phyloP scores from a whole-genome alignment of 1,139 yeast species.

The Hemisphaericaspora xylofermentans region DNA sequence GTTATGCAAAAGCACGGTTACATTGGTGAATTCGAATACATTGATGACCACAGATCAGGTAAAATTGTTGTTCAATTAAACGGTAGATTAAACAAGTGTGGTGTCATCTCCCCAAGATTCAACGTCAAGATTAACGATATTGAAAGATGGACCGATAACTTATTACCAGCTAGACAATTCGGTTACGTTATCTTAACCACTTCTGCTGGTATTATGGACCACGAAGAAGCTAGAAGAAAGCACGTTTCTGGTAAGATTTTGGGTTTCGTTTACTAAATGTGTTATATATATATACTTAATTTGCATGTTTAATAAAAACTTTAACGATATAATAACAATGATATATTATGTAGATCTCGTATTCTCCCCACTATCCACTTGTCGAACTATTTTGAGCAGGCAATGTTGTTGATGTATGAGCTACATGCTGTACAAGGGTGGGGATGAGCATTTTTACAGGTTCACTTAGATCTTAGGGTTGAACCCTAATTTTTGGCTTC shows the following conservation, averaged over 20 bases:
- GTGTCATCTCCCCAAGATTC: conserved; percentile 98
- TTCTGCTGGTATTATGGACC: conserved; percentile 99
- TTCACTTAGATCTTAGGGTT: conserved; percentile 6
- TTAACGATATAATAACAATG: conserved; percentile 3
- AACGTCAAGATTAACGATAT: conserved; percentile 90
- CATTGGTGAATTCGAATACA: conserved; percentile 98
- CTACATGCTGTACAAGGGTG: no score
- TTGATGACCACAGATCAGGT: conserved; percentile 99
- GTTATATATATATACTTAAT: conserved; percentile 7
- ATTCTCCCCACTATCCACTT: no score
- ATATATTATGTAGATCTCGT: no score
- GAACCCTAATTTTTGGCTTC: not conserved
- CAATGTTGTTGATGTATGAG: conserved; percentile 5
- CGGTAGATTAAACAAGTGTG: conserved; percentile 98
- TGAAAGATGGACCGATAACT: conserved; percentile 97
- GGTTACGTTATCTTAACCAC: conserved; percentile 97
- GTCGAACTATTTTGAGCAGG: not conserved
- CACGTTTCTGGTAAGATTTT: conserved; percentile 98
- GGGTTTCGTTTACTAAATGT: conserved; percentile 84
- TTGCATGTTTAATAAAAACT: conserved; percentile 8
- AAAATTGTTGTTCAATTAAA: conserved; percentile 94
- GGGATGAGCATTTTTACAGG: not conserved
- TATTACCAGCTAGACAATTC: conserved; percentile 97
- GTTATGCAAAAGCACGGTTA: conserved; percentile 99
- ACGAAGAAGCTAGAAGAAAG: conserved; percentile 99